A percentile compares a stretch with the other conserved stretches of the same genome.
phyloP scores from a whole-genome alignment of 306 rosid genomes.

The Begonia fuchsioides region DNA sequence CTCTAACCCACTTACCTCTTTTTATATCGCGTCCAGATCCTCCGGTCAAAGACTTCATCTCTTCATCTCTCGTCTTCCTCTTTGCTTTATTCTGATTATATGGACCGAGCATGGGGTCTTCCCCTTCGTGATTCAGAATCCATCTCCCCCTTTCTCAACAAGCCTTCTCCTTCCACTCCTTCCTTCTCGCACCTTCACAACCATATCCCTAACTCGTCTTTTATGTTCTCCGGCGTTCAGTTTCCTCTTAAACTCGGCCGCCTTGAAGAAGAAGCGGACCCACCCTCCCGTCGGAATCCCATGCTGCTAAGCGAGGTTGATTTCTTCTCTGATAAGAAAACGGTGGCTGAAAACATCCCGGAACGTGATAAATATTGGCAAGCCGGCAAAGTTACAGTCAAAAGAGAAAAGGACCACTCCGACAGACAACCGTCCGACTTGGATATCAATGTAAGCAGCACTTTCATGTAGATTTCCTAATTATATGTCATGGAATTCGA shows the following conservation, averaged over 20 bases:
- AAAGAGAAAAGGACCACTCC: slow-evolving; percentile 33
- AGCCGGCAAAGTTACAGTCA: slow-evolving; percentile 10
- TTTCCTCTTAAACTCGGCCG: slow-evolving; percentile 39
- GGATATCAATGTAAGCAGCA: slow-evolving; percentile 50
- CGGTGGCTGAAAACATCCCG: not conserved
- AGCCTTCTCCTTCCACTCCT: slow-evolving; percentile 7
- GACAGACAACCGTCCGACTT: slow-evolving; percentile 4
- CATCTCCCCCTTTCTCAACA: slow-evolving; percentile 22
- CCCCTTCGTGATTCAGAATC: slow-evolving; percentile 43
- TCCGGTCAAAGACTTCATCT: slow-evolving; percentile 40
- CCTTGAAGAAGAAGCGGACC: slow-evolving; percentile 3
- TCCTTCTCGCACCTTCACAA: not conserved
- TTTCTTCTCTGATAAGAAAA: slow-evolving; percentile 47
- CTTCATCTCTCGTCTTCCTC: not conserved
- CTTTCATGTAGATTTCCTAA: slow-evolving; percentile 3
- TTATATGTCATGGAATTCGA: too few species aligned
- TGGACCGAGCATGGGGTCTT: slow-evolving; percentile 92
- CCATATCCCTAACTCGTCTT: not conserved
- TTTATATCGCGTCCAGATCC: slow-evolving; percentile 42
- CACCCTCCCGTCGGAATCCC: slow-evolving; percentile 16
- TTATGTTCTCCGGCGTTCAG: slow-evolving; percentile 42
- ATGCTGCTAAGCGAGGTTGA: slow-evolving; percentile 37
- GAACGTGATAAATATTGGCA: not conserved
- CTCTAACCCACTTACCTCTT: slow-evolving; percentile 27
- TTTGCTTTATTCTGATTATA: slow-evolving; percentile 14